Evolutionary conservation across 192 early-diverging fungal genomes (phyloP), one percentile per base, ranked within the genome.

Genomic region (Podochytrium sp.): DNA sequence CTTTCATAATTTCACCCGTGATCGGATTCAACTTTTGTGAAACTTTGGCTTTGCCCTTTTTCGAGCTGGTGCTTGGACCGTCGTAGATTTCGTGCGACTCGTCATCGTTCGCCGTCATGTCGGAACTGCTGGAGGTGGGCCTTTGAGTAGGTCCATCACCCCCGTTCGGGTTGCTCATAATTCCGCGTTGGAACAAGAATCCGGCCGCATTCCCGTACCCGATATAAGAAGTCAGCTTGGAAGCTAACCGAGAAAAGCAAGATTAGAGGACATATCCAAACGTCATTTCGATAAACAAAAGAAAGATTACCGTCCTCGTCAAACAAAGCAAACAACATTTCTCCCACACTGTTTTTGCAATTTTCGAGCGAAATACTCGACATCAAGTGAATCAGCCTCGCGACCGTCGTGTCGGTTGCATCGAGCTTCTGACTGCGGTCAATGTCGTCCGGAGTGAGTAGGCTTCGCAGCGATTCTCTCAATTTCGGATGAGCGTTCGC

Each of bases 201-300:
- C 97, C 97, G 5, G 94, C 94, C 27, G 93, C 94, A 75, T 95
- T 95, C 39, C 95, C 97, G 66, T 97, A 98, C 14, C 97, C 97
- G 2, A 94, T 87, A 73, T 92, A 87, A 30, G 80, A 76, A 25
- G 89, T 85, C 52, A 95, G 85, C 18, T 69, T 62, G 10, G 79
- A 76, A 1, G 88, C 92, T 94, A 78, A n/a, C n/a, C 6, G 10
- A 43, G 7, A 33, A 12, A 32, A 10, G 18, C 61, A 20, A 2
- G 29, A 25, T 42, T 25, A 27, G 1, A 49, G 29, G 27, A 5
- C 38, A n/a, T 38, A 20, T 0, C 0, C 23, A 43, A 47, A 2
- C 30, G n/a, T n/a, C 10, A 20, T 10, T 1, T n/a, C n/a, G 43
- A 50, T 16, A 50, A 73, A 51, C 7, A 35, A 20, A 42, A 33